Evolutionary conservation across 164 flowering plant genomes (phyloP), one percentile per base, ranked within the genome.

Genomic region (Amborella trichopoda): DNA sequence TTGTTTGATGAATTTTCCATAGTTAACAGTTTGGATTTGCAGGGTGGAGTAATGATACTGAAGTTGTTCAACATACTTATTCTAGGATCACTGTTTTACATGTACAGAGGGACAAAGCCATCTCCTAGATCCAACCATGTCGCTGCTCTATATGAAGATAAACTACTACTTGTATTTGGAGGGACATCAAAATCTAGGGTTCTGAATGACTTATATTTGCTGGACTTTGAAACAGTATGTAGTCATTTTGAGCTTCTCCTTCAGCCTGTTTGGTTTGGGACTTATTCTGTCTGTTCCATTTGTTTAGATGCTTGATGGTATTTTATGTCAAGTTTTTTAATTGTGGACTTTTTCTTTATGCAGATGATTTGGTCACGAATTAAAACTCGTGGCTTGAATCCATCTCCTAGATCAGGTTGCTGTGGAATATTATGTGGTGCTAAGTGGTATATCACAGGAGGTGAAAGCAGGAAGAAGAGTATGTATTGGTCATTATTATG

Each of bases 281-380:
- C 11, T 44, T 34, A 14, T 37, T 33, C 27, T 39, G 25, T n/a
- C 18, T 22, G 25, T 16, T 60, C 23, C 24, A 16, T 30, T 46
- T 37, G 21, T 24, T 19, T 21, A 22, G 13, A 12, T 12, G 23
- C 36, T 40, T 49, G 5, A 43, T 17, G 1, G 39, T 27, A 4
- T 23, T 2, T 12, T 42, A 46, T 49, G 4, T 6, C 34, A 28
- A 12, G 34, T 40, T 19, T 39, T 28, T 6, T 12, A 26, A 28
- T 41, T 52, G 33, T 55, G 18, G 52, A 42, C 22, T 16, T 20
- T 30, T 23, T 46, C 21, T 50, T 23, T 22, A 23, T 22, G 53
- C 78, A 91, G 99, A 91, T 91, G 99, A 66, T 74, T 49, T 91
- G 99, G 99, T 72, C 96, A 52, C 74, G 91, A 65, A 77, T 77